Conservation (phyloP, 2,329 filamentous ascomycete species). For the Epichloe uncinata region DNA sequence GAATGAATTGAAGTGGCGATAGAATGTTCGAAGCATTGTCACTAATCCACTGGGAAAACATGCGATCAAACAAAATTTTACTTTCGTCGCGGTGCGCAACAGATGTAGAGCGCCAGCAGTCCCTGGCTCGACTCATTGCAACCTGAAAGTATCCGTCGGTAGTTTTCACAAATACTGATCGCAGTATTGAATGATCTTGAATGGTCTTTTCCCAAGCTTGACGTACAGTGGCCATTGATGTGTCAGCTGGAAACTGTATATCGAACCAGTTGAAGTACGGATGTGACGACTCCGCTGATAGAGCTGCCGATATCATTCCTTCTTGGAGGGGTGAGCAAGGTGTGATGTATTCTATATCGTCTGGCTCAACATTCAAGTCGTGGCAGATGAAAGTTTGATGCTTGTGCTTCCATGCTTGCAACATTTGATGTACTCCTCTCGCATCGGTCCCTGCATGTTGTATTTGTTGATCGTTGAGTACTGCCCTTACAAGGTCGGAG, state of each 20-base stretch:
- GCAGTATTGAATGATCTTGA: conserved; percentile 46
- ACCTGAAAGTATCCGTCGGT: conserved; percentile 66
- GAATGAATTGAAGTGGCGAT: conserved; percentile 38
- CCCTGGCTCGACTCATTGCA: conserved; percentile 32
- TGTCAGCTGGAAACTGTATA: conserved; percentile 35
- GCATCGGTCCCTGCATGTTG: conserved; percentile 11
- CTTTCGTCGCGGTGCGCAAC: conserved; percentile 17
- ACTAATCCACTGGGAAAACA: conserved; percentile 37
- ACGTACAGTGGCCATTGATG: conserved; percentile 35
- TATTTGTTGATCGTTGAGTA: conserved; percentile 12
- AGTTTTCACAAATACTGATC: conserved; percentile 60
- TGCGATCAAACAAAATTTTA: conserved; percentile 19
- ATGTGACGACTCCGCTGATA: conserved; percentile 36
- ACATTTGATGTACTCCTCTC: conserved; percentile 41
- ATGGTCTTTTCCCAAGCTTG: conserved; percentile 45
- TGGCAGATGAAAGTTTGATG: conserved; percentile 40
- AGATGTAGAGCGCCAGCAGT: conserved; percentile 31
- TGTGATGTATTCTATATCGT: conserved; percentile 56
- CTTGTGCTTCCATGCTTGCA: conserved; percentile 51
- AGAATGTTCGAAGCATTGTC: conserved; percentile 35
- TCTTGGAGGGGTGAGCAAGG: conserved; percentile 81
- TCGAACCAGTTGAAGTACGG: conserved; percentile 70
- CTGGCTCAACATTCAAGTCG: conserved; percentile 33
- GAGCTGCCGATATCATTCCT: conserved; percentile 64
- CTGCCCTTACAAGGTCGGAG: conserved; percentile 28